Conservation (phyloP, 192 early-diverging fungal genomes). For the Coemansia sp. region DNA sequence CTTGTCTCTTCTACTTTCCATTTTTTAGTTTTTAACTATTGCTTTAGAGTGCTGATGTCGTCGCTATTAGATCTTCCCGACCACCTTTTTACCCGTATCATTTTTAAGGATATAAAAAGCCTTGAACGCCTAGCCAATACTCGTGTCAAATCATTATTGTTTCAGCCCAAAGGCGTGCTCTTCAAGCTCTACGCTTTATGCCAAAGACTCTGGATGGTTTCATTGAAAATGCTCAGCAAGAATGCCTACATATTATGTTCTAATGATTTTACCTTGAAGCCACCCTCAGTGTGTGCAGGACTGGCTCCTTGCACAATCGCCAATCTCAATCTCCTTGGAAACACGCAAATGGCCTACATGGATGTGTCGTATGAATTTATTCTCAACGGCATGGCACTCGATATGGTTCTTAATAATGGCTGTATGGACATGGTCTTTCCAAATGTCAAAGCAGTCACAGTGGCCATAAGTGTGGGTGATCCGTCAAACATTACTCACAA, state of each 20-base stretch:
- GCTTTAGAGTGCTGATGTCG: not conserved
- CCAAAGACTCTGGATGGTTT: not conserved
- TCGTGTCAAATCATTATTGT: not conserved
- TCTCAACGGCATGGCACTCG: not conserved
- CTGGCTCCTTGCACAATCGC: not conserved
- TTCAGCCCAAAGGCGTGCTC: not conserved
- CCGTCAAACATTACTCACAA: not conserved
- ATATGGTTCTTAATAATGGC: not conserved
- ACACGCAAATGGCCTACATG: not conserved
- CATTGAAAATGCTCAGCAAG: not conserved
- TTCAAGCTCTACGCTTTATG: not conserved
- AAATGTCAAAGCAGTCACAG: not conserved
- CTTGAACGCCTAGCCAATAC: not conserved
- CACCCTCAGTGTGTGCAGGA: not conserved
- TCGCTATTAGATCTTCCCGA: not conserved
- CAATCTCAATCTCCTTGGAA: not conserved
- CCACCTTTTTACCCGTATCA: not conserved
- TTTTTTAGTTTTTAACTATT: not conserved
- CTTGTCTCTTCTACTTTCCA: not conserved
- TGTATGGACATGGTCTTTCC: not conserved
- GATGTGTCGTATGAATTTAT: not conserved
- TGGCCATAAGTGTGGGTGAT: not conserved
- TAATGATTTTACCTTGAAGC: not conserved
- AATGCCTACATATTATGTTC: not conserved
- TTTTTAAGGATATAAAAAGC: not conserved